A percentile compares a stretch with the other conserved stretches of the same genome.
Evolutionary conservation across 108 stramenopile genomes (phyloP).

Genomic region (Cylindrotheca closterium): DNA sequence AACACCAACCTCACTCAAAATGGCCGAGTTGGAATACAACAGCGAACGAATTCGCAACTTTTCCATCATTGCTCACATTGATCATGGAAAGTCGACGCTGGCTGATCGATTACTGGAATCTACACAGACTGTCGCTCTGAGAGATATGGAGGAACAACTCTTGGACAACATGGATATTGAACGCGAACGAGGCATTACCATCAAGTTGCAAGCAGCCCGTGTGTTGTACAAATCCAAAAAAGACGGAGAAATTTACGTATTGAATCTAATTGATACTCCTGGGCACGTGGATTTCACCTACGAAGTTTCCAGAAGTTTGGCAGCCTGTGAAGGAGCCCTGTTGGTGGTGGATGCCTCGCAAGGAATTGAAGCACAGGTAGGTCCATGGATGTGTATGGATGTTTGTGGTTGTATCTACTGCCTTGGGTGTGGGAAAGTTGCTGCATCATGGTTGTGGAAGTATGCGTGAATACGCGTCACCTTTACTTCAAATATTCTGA

Average conservation of each 20-base stretch:
- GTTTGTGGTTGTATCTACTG: not conserved
- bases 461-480: too few relatives aligned
- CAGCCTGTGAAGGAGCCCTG: conserved; percentile 98
- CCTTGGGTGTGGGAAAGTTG: too few relatives aligned
- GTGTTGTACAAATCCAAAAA: conserved; percentile 81
- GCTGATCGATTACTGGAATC: conserved; percentile 93
- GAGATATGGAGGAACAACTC: conserved; percentile 93
- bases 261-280: conserved; percentile 73
- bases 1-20: too few relatives aligned
- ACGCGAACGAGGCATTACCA: conserved; percentile 98
- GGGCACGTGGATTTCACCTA: conserved; percentile 97
- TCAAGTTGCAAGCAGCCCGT: conserved; percentile 97
- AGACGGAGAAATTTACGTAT: conserved; percentile 85
- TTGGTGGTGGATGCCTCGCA: conserved; percentile 98
- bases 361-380: conserved; percentile 97
- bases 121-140: conserved; percentile 80
- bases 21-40: conserved; percentile 47
- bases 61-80: conserved; percentile 97
- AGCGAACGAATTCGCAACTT: conserved; percentile 93
- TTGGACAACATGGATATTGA: conserved; percentile 98
- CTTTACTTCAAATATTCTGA: not conserved
- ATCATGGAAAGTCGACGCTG: conserved; percentile 94
- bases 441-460: too few relatives aligned
- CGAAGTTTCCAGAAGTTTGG: conserved; percentile 95
- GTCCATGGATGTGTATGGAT: conserved; percentile 8